Evolutionary conservation across 2,329 filamentous ascomycete species (phyloP).

Genomic region (Mycogone perniciosa): DNA sequence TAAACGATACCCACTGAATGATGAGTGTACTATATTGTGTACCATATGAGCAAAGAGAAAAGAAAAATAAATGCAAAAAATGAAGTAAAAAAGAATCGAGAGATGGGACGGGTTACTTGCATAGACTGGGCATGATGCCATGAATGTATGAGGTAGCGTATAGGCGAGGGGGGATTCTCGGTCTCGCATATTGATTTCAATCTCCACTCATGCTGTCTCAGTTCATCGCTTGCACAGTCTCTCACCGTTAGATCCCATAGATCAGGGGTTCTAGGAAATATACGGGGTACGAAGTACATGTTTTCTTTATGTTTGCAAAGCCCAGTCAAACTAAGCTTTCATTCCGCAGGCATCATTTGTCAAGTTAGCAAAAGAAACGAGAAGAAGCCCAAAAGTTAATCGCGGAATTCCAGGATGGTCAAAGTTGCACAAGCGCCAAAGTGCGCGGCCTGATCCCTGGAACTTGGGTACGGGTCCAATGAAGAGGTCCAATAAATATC

Average conservation of each 20-base stretch:
- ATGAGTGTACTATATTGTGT: constrained; percentile 31
- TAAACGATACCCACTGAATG: constrained; percentile 35
- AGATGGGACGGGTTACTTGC: background rate
- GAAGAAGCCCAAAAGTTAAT: no score
- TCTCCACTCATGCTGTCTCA: constrained; percentile 20
- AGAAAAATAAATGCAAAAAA: constrained; percentile 5
- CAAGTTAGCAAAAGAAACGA: no score
- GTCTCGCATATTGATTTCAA: constrained; percentile 22
- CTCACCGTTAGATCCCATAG: no score
- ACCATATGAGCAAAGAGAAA: constrained; percentile 21
- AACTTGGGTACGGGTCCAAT: no score
- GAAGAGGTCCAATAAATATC: no score
- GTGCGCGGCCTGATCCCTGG: no score
- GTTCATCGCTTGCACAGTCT: no score
- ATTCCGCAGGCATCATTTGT: no score
- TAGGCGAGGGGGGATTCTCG: constrained; percentile 15
- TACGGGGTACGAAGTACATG: no score
- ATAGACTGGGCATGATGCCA: constrained; percentile 3
- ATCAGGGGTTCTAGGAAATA: no score
- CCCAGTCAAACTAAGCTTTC: background rate
- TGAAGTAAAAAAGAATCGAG: background rate
- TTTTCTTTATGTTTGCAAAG: background rate
- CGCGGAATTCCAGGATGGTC: no score
- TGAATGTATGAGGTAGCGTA: constrained; percentile 2
- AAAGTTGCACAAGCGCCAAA: no score